Percentiles rank a stretch among this genome's conserved stretches.
Conservation (phyloP, 495 filamentous ascomycete genomes). For the Penicillium malachiteum region DNA sequence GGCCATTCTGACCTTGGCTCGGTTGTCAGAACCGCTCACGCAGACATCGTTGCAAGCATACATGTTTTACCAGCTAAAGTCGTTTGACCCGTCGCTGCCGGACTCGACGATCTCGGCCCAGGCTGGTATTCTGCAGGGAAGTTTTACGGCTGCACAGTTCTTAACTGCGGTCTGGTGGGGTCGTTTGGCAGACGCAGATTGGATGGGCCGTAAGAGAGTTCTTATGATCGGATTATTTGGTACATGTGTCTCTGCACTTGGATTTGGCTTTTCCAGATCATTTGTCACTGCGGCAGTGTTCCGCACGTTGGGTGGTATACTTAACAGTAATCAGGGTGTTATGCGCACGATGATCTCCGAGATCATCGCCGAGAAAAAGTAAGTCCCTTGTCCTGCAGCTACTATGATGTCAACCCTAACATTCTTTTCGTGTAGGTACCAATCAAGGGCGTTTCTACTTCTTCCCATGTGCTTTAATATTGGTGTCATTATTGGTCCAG, state of each 20-base stretch:
- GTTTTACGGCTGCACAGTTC: slow-evolving; percentile 77
- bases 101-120: slow-evolving; percentile 71
- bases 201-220: slow-evolving; percentile 73
- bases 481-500: slow-evolving; percentile 67
- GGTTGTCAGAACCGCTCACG: slow-evolving; percentile 75
- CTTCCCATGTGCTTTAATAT: slow-evolving; percentile 78
- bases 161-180: slow-evolving; percentile 81
- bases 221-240: slow-evolving; percentile 72
- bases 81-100: slow-evolving; percentile 61
- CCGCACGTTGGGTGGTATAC: slow-evolving; percentile 66
- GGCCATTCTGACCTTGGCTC: slow-evolving; percentile 67
- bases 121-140: slow-evolving; percentile 71
- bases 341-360: slow-evolving; percentile 81
- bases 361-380: slow-evolving; percentile 69
- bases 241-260: slow-evolving; percentile 67
- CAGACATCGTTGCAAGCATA: slow-evolving; percentile 75
- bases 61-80: slow-evolving; percentile 71
- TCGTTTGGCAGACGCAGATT: slow-evolving; percentile 64
- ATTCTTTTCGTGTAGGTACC: slow-evolving; percentile 44
- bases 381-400: slow-evolving; percentile 1
- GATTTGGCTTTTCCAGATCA: slow-evolving; percentile 74
- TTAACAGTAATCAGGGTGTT: slow-evolving; percentile 82
- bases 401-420: neutral
- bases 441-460: slow-evolving; percentile 75
- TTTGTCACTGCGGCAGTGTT: slow-evolving; percentile 70